Percentiles rank a stretch among this genome's conserved stretches.
Conservation (phyloP, 331 rosid genomes). For the Malus hybrid region DNA sequence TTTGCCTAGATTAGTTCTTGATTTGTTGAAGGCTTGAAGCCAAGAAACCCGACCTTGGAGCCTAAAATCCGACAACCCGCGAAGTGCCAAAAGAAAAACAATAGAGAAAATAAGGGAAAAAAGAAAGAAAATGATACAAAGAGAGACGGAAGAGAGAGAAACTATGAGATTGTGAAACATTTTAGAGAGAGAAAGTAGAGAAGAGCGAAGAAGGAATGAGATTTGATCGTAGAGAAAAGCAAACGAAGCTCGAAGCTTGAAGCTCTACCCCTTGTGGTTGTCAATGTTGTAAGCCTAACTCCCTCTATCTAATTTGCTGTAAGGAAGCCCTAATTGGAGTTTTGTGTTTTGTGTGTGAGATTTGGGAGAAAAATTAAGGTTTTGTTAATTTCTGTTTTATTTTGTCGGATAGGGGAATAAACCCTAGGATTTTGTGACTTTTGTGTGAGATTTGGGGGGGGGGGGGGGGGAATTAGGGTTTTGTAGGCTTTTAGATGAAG, state of each 20-base stretch:
- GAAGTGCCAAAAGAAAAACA: too few relatives aligned
- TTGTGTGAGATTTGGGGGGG: not conserved
- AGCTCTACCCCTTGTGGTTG: constrained; percentile 19
- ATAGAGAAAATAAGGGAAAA: too few relatives aligned
- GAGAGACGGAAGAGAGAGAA: not conserved
- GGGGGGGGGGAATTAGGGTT: constrained; percentile 19
- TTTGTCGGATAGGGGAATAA: not conserved
- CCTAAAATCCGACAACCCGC: too few relatives aligned
- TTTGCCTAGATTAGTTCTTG: too few relatives aligned
- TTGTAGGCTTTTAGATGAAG: not conserved
- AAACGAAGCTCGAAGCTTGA: constrained; percentile 8
- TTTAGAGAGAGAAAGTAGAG: constrained; percentile 58
- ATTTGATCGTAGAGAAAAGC: constrained; percentile 53
- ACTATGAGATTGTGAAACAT: not conserved
- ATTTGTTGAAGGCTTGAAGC: too few relatives aligned
- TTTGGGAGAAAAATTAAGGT: constrained; percentile 15
- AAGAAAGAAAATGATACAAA: too few relatives aligned
- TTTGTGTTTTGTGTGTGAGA: not conserved
- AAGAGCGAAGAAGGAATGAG: constrained; percentile 16
- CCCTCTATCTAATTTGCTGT: not conserved
- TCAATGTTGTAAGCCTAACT: constrained; percentile 1
- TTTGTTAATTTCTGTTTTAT: not conserved
- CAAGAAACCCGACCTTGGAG: too few relatives aligned
- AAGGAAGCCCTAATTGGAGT: not conserved
- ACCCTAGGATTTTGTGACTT: not conserved